These are phyloP conservation scores for Mrakia frigida DNA, from an alignment of 768 basidiomycete species.

Conservation along the genomic window DNA sequence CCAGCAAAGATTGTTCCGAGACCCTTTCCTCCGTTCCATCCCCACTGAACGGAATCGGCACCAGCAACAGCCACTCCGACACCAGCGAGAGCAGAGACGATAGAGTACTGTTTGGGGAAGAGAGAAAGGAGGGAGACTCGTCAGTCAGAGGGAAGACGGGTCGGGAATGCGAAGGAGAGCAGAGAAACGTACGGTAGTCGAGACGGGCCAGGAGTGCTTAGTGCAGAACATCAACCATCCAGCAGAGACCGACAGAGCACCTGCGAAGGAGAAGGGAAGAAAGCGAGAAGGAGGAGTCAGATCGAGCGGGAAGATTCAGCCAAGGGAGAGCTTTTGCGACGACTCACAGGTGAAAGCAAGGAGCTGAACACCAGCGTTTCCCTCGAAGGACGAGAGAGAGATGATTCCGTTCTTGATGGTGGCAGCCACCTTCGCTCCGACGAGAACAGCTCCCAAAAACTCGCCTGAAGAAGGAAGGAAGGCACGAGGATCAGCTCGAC, in stretches of 20 bases:
- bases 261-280: neutral
- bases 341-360: constrained; percentile 47
- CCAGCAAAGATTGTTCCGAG: constrained; percentile 32
- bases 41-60: constrained; percentile 46
- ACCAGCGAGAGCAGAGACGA: constrained; percentile 48
- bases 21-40: constrained; percentile 47
- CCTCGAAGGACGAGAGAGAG: constrained; percentile 42
- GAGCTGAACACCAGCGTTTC: constrained; percentile 46
- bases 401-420: constrained; percentile 51
- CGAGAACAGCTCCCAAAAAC: constrained; percentile 46
- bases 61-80: constrained; percentile 48
- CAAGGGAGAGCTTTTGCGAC: too few relatives aligned
- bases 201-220: constrained; percentile 45
- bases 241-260: constrained; percentile 16
- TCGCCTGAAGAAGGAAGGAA: constrained; percentile 34
- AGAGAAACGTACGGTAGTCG: constrained; percentile 41
- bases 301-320: neutral
- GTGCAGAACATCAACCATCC: constrained; percentile 46
- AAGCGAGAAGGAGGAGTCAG: neutral
- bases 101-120: constrained; percentile 40
- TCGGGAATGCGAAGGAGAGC: too few relatives aligned
- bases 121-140: too few relatives aligned
- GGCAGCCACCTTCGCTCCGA: constrained; percentile 44
- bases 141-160: too few relatives aligned
- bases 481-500: neutral